Conservation (phyloP, 2,329 filamentous ascomycete genomes). For the Periconia macrospinosa region DNA sequence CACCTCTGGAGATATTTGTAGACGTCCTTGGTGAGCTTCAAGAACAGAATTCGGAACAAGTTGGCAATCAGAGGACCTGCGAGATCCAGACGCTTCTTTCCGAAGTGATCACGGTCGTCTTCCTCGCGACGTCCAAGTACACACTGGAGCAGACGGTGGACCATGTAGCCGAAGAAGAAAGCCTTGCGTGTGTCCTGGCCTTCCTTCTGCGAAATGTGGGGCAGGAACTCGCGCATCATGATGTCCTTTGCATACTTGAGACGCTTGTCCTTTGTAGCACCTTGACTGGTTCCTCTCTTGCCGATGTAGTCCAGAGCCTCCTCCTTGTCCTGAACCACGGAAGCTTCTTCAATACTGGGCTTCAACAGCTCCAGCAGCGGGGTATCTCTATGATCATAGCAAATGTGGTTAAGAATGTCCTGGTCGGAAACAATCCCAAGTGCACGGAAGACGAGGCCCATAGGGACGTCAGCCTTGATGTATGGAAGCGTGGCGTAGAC, state of each 20-base stretch:
- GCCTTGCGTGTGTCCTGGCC: conserved; percentile 95
- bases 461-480: conserved; percentile 89
- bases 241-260: conserved; percentile 91
- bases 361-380: conserved; percentile 98
- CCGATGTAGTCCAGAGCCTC: conserved; percentile 94
- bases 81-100: conserved; percentile 96
- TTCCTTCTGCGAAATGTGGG: conserved; percentile 93
- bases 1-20: conserved; percentile 89
- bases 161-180: conserved; percentile 99
- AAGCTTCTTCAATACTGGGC: conserved; percentile 95
- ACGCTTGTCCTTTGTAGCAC: conserved; percentile 82
- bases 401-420: conserved; percentile 97
- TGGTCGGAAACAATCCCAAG: conserved; percentile 95
- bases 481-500: conserved; percentile 92
- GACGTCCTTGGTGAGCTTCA: conserved; percentile 87
- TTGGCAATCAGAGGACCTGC: conserved; percentile 94
- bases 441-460: conserved; percentile 93
- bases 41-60: conserved; percentile 88
- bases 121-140: conserved; percentile 89
- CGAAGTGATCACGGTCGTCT: conserved; percentile 97
- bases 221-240: conserved; percentile 93
- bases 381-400: conserved; percentile 91
- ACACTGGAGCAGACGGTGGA: conserved; percentile 91
- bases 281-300: conserved; percentile 77
- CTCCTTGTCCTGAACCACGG: conserved; percentile 93